phyloP scores from a whole-genome alignment of 495 filamentous ascomycete species.

The Evernia prunastri region DNA sequence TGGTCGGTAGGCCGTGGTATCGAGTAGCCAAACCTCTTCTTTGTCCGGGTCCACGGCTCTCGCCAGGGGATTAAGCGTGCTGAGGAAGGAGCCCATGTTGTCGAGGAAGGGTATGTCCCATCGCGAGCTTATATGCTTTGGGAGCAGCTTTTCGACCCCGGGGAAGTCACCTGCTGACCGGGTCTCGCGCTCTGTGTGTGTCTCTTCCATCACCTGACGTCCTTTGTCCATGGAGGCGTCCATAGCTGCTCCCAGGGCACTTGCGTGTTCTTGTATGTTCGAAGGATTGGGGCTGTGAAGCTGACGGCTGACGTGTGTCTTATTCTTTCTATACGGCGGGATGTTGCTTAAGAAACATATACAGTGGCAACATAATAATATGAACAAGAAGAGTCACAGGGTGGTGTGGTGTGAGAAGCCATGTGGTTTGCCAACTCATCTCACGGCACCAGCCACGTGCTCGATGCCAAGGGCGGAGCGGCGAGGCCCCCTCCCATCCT shows the following conservation, averaged over 20 bases:
- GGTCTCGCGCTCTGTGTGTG: constrained; percentile 20
- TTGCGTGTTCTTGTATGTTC: background rate
- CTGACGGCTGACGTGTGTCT: background rate
- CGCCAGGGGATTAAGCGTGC: constrained; percentile 35
- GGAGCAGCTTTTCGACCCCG: constrained; percentile 18
- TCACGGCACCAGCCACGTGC: background rate
- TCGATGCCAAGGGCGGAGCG: constrained; percentile 1
- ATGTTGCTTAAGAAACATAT: background rate
- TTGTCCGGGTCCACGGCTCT: constrained; percentile 39
- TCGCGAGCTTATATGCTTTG: constrained; percentile 16
- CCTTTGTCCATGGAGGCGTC: constrained; percentile 19
- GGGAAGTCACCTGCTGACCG: constrained; percentile 22
- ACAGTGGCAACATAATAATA: background rate
- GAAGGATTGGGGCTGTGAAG: background rate
- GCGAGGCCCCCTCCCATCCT: too few species aligned
- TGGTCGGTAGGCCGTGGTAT: constrained; percentile 75
- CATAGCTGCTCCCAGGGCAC: constrained; percentile 12
- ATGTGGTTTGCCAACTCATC: background rate
- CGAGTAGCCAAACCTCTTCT: constrained; percentile 80
- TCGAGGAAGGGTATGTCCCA: constrained; percentile 24
- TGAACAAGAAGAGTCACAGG: background rate
- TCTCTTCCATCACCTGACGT: constrained; percentile 25
- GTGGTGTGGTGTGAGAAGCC: background rate
- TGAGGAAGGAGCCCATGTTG: constrained; percentile 28
- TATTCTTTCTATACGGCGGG: background rate